Evolutionary conservation across 352 stramenopile species (phyloP), one percentile per base, ranked within the genome.

Genomic region (Globisporangium rhizosaccharum): DNA sequence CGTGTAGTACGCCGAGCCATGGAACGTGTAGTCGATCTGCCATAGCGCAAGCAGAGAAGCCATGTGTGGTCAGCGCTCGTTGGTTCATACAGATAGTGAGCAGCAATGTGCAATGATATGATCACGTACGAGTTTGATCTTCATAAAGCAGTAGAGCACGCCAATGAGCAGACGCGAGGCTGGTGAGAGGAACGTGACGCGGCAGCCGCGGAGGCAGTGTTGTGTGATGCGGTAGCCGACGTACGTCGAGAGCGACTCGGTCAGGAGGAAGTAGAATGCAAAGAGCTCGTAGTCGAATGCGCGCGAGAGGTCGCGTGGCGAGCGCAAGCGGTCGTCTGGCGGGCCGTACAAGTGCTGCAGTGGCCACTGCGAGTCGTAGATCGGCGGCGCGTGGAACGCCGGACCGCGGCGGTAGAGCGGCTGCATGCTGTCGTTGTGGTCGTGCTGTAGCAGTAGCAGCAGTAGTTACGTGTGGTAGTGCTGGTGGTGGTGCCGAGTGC

Each of bases 21-120:
- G 82, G 71, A 92, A 92, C 26, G 77, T 82, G 55, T 88, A 90
- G 74, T 88, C 76, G 54, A 92, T 92, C 72, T 89, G 33, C 36
- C 45, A 23, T 53, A 18, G 36, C 18, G 62, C 26, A 58, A 53
- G 12, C 15, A 30, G 56, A 58, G 9, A n/a, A 15, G 14, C 5
- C 8, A 12, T 12, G 45, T 17, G 39, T 36, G 15, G 54, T 17
- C 18, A 36, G 33, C 11, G 63, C 28, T 59, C 49, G n/a, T 30
- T 11, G 10, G 20, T 51, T 11, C 50, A 59, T 25, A 17, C 46
- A 47, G 8, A 46, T 10, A 65, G 20, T 7, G 14, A 42, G 54
- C 14, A 33, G 33, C 33, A 39, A 39, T 12, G 33, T 10, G 33
- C 30, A 36, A 36, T 47, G 25, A 41, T 8, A 36, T 1, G 4